phyloP scores from a whole-genome alignment of 1,284 basidiomycete species.

The Trichosporon asahii region DNA sequence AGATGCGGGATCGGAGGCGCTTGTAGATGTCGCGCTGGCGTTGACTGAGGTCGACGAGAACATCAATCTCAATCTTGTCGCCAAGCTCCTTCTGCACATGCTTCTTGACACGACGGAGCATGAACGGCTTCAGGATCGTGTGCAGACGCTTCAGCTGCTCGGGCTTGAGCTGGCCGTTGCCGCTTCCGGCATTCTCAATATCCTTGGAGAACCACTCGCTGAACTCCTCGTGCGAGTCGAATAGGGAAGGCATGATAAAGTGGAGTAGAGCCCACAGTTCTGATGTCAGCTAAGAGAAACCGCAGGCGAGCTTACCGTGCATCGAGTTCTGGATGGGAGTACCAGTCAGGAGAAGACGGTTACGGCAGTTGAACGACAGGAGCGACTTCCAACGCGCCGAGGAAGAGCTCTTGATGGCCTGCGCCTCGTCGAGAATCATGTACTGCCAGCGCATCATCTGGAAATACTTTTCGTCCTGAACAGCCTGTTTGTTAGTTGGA shows the following conservation, averaged over 20 bases:
- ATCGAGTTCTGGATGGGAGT: conserved; percentile 99
- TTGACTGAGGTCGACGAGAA: conserved; percentile 90
- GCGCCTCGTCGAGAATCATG: conserved; percentile 98
- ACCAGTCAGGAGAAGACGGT: conserved; percentile 90
- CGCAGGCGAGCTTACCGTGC: conserved; percentile 67
- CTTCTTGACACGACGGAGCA: conserved; percentile 94
- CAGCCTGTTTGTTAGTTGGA: conserved; percentile 62
- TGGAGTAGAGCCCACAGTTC: conserved; percentile 99
- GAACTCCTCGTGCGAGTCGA: conserved; percentile 99
- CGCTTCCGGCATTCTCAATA: conserved; percentile 89
- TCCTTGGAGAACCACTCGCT: conserved; percentile 99
- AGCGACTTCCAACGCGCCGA: conserved; percentile 97
- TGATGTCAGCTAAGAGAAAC: conserved; percentile 42
- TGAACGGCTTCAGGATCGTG: conserved; percentile 99
- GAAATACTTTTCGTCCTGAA: conserved; percentile 97
- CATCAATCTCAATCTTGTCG: conserved; percentile 98
- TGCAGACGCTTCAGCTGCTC: conserved; percentile 92
- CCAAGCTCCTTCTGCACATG: conserved; percentile 99
- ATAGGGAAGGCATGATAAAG: conserved; percentile 99
- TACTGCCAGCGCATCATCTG: conserved; percentile 99
- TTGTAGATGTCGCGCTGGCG: conserved; percentile 92
- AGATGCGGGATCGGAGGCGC: conserved; percentile 85
- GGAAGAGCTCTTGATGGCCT: conserved; percentile 99
- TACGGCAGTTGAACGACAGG: conserved; percentile 92
- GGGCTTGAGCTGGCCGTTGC: conserved; percentile 71